Evolutionary conservation across 768 basidiomycete genomes (phyloP).

Genomic region (Phaeolepiota aurea): DNA sequence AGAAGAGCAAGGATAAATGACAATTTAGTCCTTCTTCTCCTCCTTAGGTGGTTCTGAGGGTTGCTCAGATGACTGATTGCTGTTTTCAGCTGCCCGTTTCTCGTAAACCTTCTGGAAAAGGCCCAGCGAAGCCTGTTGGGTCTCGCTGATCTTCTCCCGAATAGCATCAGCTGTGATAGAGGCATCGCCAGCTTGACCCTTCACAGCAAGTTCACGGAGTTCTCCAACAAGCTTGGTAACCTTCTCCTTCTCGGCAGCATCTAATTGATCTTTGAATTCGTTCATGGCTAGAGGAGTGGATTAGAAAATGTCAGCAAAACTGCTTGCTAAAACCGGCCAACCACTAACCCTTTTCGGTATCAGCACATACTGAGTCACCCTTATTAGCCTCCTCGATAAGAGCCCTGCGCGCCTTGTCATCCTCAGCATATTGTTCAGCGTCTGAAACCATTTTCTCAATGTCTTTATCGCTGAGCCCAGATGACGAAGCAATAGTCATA

Average conservation of each 20-base stretch:
- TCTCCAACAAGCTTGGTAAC: conserved; percentile 81
- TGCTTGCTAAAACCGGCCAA: not conserved
- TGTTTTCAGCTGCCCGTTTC: conserved; percentile 82
- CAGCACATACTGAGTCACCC: conserved; percentile 88
- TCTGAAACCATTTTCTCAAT: conserved; percentile 96
- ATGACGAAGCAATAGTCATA: conserved; percentile 97
- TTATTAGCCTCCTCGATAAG: conserved; percentile 97
- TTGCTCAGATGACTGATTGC: conserved; percentile 39
- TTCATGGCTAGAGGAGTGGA: conserved; percentile 86
- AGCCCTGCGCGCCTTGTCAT: conserved; percentile 78
- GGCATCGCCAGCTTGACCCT: conserved; percentile 83
- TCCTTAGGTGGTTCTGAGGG: conserved; percentile 40
- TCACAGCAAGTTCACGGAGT: conserved; percentile 80
- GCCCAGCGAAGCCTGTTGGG: conserved; percentile 89
- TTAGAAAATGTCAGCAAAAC: conserved; percentile 5
- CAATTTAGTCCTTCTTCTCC: conserved; percentile 79
- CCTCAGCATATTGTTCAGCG: conserved; percentile 89
- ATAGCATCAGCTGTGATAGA: conserved; percentile 79
- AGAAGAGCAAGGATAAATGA: too few relatives aligned
- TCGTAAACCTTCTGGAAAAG: conserved; percentile 97
- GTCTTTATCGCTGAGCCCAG: conserved; percentile 92
- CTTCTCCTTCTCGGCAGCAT: conserved; percentile 88
- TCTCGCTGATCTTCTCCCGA: conserved; percentile 88
- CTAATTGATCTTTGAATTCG: conserved; percentile 97
- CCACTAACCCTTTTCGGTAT: conserved; percentile 86